Conservation (phyloP, 2,329 filamentous ascomycete genomes). For the Anisogramma anomala region DNA sequence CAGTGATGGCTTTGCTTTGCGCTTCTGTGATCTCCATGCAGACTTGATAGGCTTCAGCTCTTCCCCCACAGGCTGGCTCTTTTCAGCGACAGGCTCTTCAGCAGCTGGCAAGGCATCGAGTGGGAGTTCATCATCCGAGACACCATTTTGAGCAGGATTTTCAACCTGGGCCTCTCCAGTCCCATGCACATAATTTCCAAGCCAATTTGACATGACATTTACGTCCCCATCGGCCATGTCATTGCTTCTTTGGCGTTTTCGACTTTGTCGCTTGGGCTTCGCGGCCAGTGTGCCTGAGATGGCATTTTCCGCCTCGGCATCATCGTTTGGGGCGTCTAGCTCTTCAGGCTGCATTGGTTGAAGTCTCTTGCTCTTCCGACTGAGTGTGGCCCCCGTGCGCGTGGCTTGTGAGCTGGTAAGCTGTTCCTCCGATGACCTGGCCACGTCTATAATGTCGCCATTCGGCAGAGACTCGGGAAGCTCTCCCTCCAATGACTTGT, state of each 20-base stretch:
- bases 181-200: not conserved
- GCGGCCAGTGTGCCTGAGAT: not conserved
- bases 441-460: not conserved
- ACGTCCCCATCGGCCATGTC: not conserved
- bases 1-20: slow-evolving; percentile 1
- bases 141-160: not conserved
- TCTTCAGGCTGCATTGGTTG: not conserved
- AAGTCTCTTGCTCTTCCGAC: not conserved
- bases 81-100: not conserved
- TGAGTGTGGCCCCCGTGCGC: not conserved
- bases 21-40: not conserved
- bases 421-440: not conserved
- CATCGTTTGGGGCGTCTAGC: not conserved
- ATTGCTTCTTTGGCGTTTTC: not conserved
- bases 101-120: slow-evolving; percentile 2
- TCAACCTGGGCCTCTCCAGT: not conserved
- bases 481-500: too few relatives aligned
- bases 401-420: too few relatives aligned
- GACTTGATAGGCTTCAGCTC: too few relatives aligned
- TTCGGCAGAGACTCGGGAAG: not conserved
- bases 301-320: not conserved
- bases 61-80: not conserved
- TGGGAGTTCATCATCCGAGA: slow-evolving; percentile 1
- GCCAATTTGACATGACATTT: not conserved
- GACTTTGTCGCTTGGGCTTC: not conserved